Evolutionary conservation across 2,329 filamentous ascomycete species (phyloP).

Genomic region (Alternaria sp.): DNA sequence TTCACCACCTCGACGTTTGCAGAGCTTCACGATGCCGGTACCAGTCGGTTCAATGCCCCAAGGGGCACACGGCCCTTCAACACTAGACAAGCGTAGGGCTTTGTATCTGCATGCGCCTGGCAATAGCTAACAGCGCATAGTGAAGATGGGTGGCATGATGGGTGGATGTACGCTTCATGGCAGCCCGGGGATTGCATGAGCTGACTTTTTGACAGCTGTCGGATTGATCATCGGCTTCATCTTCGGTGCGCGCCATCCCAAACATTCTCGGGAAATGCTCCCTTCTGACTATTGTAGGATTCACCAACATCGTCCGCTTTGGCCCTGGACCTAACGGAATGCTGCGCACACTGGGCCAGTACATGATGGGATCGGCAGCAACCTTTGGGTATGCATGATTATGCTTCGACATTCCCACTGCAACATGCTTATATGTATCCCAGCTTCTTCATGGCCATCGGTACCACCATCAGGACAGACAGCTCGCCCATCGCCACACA

Average conservation of each 20-base stretch:
- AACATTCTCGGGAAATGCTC: not conserved
- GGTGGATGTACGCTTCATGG: constrained; percentile 79
- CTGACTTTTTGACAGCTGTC: constrained; percentile 70
- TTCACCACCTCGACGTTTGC: constrained; percentile 19
- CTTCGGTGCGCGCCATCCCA: constrained; percentile 70
- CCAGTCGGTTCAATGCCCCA: constrained; percentile 58
- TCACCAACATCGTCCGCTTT: constrained; percentile 93
- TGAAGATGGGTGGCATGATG: constrained; percentile 99
- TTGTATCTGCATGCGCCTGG: constrained; percentile 25
- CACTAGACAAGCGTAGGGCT: constrained; percentile 73
- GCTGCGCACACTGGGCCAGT: constrained; percentile 92
- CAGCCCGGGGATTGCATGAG: not conserved
- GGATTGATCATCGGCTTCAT: constrained; percentile 98
- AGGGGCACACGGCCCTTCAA: constrained; percentile 65
- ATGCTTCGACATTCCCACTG: not conserved
- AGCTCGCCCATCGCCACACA: constrained; percentile 77
- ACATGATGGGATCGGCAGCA: constrained; percentile 93
- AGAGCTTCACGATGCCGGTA: constrained; percentile 61
- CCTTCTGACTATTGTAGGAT: constrained; percentile 65
- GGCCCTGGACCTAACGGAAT: constrained; percentile 93
- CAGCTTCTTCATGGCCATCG: constrained; percentile 98
- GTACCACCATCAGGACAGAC: constrained; percentile 93
- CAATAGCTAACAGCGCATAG: constrained; percentile 59
- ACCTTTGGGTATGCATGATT: constrained; percentile 81
- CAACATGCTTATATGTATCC: constrained; percentile 24